Percentiles rank a stretch among this genome's conserved stretches.
These are phyloP conservation scores for Candida methanosorbosa DNA, from an alignment of 805 yeast genomes.

Conservation along the genomic window DNA sequence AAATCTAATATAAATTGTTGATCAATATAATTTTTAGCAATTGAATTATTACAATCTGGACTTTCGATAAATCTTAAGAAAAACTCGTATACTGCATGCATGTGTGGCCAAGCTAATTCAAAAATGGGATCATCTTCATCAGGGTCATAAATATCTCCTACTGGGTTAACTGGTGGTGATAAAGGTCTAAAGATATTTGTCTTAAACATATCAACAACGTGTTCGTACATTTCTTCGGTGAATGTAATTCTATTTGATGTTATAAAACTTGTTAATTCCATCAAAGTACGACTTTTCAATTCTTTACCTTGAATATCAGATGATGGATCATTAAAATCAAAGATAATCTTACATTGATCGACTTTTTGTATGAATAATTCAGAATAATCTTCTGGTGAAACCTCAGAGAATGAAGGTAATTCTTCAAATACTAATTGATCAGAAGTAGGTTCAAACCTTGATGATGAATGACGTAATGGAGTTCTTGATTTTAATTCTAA, in stretches of 20 bases:
- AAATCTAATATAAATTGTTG: constrained; percentile 76
- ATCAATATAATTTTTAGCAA: constrained; percentile 91
- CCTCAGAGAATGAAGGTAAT: constrained; percentile 84
- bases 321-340: constrained; percentile 91
- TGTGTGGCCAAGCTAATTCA: constrained; percentile 98
- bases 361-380: constrained; percentile 79
- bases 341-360: constrained; percentile 90
- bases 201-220: constrained; percentile 84
- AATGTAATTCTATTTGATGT: constrained; percentile 74
- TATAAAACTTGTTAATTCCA: constrained; percentile 83
- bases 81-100: constrained; percentile 94
- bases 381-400: constrained; percentile 65
- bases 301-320: constrained; percentile 90
- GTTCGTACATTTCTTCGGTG: constrained; percentile 84
- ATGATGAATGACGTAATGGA: constrained; percentile 88
- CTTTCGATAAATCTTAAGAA: constrained; percentile 88
- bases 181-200: constrained; percentile 88
- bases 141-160: constrained; percentile 94
- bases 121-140: constrained; percentile 98
- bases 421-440: constrained; percentile 56
- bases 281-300: constrained; percentile 75
- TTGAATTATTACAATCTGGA: constrained; percentile 87
- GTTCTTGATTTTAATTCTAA: constrained; percentile 63
- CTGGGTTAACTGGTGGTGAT: constrained; percentile 96
- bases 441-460: constrained; percentile 77